Base-by-base conservation (phyloP, 2,329 filamentous ascomycete species). In the Grosmannia huntii region DNA sequence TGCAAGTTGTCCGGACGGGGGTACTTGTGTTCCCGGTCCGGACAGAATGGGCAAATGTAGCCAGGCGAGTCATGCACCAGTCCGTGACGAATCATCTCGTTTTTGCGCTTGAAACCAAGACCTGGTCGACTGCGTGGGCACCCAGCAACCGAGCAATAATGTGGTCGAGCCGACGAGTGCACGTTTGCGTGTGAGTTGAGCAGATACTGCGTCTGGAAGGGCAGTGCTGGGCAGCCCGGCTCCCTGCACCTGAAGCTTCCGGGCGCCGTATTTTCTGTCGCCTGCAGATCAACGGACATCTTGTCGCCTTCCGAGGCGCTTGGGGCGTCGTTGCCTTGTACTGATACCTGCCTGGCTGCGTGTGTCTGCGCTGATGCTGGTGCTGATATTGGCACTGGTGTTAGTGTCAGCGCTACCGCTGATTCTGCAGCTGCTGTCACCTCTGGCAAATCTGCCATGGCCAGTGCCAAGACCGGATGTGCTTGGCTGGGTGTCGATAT, bases 41-140 rank as follows among this genome's bases (percentile, higher is more conserved):
- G 88, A 70, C 94, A 99, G 68, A 96, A 97, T 0, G 94, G 94
- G 70, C 94, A 99, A 33, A 96, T 85, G 67, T 97, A 99, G 60
- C 92, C 92, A 1, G 94, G 94, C 9, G 90, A 95, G 63, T 90
- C 86, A 67, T 99, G 94, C 4, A 97, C 94, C 3, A 97, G 79
- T 1, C 92, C 91, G 67, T 87, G 84, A 31, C 84, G 73, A 53
- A 86, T 86, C 84, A 87, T 86, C 68, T 87, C 84, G 64, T 87
- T 87, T 68, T 86, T 87, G 59, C 84, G 76, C 69, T 87, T 87
- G 69, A 87, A 87, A 0, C 84, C 84, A 63, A 83, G 84, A 4
- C 84, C 84, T 2, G 80, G 78, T 66, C 84, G 79, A 54, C 78
- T 80, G 55, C 83, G 76, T n/a, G 82, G 74, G 64, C 84, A 87